These are phyloP conservation scores for Pichia sp. DNA, from an alignment of 1,139 yeast species.

Conservation along the genomic window DNA sequence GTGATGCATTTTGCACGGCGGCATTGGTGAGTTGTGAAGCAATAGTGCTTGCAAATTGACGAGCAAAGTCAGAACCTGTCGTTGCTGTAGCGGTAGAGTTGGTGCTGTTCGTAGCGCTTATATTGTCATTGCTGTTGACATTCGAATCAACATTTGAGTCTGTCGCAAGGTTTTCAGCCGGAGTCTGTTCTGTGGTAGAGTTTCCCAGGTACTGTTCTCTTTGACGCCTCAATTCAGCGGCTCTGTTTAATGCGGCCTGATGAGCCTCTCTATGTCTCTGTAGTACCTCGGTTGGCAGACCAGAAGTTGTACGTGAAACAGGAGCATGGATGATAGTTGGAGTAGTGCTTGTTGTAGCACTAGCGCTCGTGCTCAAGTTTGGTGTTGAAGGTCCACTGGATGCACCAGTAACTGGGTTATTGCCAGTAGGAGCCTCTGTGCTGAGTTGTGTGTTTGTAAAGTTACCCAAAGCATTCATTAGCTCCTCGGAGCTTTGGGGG, in stretches of 20 bases:
- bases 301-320: constrained; percentile 2
- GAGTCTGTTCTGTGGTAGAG: background rate
- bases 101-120: background rate
- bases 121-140: background rate
- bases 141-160: background rate
- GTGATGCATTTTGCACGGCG: constrained; percentile 1
- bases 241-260: constrained; percentile 11
- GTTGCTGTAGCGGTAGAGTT: constrained; percentile 1
- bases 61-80: constrained; percentile 12
- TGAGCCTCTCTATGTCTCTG: constrained; percentile 11
- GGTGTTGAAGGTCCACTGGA: background rate
- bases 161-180: background rate
- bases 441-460: constrained; percentile 6
- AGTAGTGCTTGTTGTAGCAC: background rate
- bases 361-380: background rate
- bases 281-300: constrained; percentile 3
- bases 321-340: constrained; percentile 10
- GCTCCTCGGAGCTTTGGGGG: constrained; percentile 9
- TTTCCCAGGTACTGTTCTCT: constrained; percentile 4
- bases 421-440: background rate
- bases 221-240: constrained; percentile 12
- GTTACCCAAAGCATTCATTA: constrained; percentile 8
- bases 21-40: constrained; percentile 13
- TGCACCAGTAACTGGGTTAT: background rate
- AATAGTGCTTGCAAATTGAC: constrained; percentile 8